These are phyloP conservation scores for Penicillium janthinellum DNA, from an alignment of 2,329 filamentous ascomycete species.

Conservation along the genomic window DNA sequence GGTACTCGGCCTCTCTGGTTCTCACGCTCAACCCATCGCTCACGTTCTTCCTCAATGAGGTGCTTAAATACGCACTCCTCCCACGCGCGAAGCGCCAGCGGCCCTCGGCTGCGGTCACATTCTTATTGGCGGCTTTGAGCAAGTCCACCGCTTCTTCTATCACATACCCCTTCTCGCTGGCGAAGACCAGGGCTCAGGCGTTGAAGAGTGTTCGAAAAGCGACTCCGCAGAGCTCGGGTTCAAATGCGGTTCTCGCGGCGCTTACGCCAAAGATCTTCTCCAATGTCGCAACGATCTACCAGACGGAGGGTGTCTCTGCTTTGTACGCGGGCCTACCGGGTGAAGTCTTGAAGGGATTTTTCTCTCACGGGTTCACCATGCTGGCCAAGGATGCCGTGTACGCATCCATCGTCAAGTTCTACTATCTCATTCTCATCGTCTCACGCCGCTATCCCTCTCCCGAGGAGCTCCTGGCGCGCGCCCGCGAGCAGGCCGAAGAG, in stretches of 20 bases:
- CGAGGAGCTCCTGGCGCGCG: constrained; percentile 42
- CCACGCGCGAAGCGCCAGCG: constrained; percentile 54
- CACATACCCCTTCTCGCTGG: constrained; percentile 84
- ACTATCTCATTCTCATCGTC: constrained; percentile 64
- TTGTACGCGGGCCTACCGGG: constrained; percentile 76
- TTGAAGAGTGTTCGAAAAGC: constrained; percentile 32
- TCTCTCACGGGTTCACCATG: constrained; percentile 86
- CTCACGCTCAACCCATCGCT: constrained; percentile 83
- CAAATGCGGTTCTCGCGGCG: constrained; percentile 11
- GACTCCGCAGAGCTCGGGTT: neutral
- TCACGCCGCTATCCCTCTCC: constrained; percentile 49
- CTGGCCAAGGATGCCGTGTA: constrained; percentile 79
- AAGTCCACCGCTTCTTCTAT: constrained; percentile 75
- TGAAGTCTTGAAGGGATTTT: constrained; percentile 80
- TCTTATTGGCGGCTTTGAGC: constrained; percentile 72
- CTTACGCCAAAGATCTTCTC: constrained; percentile 60
- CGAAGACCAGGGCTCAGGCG: constrained; percentile 77
- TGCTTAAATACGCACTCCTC: constrained; percentile 64
- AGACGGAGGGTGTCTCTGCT: constrained; percentile 66
- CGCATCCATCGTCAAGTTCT: constrained; percentile 68
- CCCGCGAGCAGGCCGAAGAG: constrained; percentile 44
- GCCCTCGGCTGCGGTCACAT: constrained; percentile 58
- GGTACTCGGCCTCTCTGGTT: constrained; percentile 78
- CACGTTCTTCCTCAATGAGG: constrained; percentile 80
- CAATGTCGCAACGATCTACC: constrained; percentile 60